These are phyloP conservation scores for Hirsutella thompsonii DNA, from an alignment of 2,329 filamentous ascomycete species.

Conservation along the genomic window DNA sequence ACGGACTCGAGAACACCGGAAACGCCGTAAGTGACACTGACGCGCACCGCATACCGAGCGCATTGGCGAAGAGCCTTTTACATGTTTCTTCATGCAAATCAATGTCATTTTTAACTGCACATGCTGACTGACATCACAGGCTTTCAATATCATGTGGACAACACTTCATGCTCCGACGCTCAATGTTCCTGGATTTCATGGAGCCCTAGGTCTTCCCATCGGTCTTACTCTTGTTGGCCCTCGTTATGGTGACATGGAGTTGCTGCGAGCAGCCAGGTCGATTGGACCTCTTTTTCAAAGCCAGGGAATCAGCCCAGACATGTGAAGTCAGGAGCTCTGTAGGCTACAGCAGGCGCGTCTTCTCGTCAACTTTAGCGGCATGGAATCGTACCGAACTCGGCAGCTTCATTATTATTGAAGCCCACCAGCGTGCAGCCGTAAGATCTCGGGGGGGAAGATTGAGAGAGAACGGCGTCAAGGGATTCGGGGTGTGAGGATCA, in stretches of 20 bases:
- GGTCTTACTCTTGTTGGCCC: conserved; percentile 40
- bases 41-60: too few species aligned
- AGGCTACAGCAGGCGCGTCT: not conserved
- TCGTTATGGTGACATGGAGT: conserved; percentile 30
- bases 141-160: conserved; percentile 11
- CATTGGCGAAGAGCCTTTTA: too few species aligned
- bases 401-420: too few species aligned
- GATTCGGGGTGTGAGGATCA: not conserved
- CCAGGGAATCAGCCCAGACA: not conserved
- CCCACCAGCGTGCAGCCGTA: too few species aligned
- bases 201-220: conserved; percentile 39
- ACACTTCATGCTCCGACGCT: conserved; percentile 47
- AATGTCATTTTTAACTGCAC: conserved; percentile 17
- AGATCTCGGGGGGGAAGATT: not conserved
- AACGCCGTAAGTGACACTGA: not conserved
- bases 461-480: too few species aligned
- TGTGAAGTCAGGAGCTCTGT: not conserved
- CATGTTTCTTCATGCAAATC: not conserved
- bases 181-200: conserved; percentile 51
- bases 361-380: too few species aligned
- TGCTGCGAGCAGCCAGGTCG: conserved; percentile 27
- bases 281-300: conserved; percentile 20
- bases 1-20: not conserved
- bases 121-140: conserved; percentile 14
- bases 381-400: too few species aligned